Percentiles rank a stretch among this genome's conserved stretches.
Conservation (phyloP, 2,329 filamentous ascomycete genomes). For the Xylaria sp. region DNA sequence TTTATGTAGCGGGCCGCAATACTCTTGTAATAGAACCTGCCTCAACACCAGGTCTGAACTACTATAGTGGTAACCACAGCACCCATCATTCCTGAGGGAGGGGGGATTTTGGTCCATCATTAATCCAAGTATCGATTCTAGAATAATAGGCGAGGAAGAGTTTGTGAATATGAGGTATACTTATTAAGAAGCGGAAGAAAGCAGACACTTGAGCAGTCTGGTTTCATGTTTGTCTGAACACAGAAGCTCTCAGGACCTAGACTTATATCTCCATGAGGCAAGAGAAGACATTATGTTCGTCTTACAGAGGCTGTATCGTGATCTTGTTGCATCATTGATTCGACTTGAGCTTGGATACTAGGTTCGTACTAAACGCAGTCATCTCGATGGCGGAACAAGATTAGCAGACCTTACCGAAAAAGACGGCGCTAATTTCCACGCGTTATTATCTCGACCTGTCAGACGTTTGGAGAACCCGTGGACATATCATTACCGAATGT, state of each 20-base stretch:
- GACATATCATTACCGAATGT: neutral
- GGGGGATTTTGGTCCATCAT: neutral
- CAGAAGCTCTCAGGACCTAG: neutral
- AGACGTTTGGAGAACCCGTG: neutral
- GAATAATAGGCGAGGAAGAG: neutral
- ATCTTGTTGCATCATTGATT: neutral
- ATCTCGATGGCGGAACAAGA: neutral
- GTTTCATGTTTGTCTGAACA: neutral
- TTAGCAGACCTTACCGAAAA: neutral
- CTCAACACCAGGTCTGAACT: neutral
- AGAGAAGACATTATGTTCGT: neutral
- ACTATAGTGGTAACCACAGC: neutral
- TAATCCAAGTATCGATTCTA: neutral
- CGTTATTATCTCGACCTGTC: neutral
- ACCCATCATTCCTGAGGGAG: too few species aligned
- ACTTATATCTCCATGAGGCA: neutral
- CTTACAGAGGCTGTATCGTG: neutral
- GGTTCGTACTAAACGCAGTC: neutral
- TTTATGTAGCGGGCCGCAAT: neutral
- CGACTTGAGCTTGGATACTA: neutral
- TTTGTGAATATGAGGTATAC: neutral
- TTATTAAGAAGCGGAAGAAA: neutral
- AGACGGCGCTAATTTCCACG: neutral
- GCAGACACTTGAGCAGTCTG: neutral
- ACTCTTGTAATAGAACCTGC: neutral